A percentile compares a stretch with the other conserved stretches of the same genome.
Evolutionary conservation across 768 basidiomycete species (phyloP).

Genomic region (Amanita exitialis): DNA sequence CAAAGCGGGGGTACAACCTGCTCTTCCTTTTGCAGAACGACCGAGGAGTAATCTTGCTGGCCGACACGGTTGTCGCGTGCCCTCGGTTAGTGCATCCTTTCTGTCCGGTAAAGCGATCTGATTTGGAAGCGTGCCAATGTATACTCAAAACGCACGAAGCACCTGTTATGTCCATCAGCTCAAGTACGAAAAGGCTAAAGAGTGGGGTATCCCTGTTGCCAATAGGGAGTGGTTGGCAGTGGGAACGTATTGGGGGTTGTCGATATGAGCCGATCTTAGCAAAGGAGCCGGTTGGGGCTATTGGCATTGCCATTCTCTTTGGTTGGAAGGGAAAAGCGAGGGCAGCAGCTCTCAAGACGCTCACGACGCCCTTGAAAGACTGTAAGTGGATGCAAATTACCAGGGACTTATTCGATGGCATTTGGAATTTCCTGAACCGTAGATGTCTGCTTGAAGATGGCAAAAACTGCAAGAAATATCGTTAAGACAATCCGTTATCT

Average conservation of each 20-base stretch:
- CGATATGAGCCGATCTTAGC: not conserved
- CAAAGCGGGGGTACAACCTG: conserved; percentile 7
- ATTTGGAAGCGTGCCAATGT: conserved; percentile 22
- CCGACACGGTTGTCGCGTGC: conserved; percentile 56
- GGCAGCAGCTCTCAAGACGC: not conserved
- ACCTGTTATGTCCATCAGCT: conserved; percentile 70
- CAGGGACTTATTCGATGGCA: not conserved
- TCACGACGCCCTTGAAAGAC: not conserved
- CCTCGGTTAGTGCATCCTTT: conserved; percentile 36
- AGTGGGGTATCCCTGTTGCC: conserved; percentile 76
- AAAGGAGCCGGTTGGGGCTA: not conserved
- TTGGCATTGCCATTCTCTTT: not conserved
- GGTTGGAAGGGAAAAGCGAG: not conserved
- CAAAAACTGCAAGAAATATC: too few relatives aligned
- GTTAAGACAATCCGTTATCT: too few relatives aligned
- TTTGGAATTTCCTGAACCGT: too few relatives aligned
- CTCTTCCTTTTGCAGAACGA: not conserved
- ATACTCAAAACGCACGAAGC: conserved; percentile 63
- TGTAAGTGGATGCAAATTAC: not conserved
- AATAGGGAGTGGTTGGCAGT: conserved; percentile 60
- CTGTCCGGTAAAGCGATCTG: not conserved
- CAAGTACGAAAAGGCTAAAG: conserved; percentile 69
- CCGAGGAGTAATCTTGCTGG: conserved; percentile 46
- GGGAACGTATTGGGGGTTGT: too few relatives aligned
- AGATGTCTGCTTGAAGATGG: too few relatives aligned